Conservation (phyloP, 495 filamentous ascomycete genomes). For the Cercophora samala region DNA sequence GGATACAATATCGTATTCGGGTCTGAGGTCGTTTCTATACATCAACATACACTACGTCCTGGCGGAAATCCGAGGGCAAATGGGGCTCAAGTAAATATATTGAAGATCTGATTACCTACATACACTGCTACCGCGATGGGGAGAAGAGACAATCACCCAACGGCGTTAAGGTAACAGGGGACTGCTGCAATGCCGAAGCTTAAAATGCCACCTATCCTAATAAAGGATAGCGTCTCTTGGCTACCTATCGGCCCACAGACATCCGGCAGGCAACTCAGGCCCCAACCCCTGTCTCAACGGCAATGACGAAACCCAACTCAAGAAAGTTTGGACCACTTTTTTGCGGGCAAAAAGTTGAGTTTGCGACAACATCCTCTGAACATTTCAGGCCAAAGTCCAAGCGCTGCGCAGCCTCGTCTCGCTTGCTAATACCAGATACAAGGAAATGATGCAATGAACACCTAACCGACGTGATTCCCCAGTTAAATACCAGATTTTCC, state of each 20-base stretch:
- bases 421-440: neutral
- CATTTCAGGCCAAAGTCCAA: neutral
- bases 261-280: neutral
- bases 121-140: too few species aligned
- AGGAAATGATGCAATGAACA: neutral
- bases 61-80: neutral
- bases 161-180: too few species aligned
- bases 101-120: neutral
- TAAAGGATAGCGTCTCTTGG: neutral
- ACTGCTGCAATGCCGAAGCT: neutral
- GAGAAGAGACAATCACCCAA: neutral
- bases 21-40: neutral
- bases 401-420: neutral
- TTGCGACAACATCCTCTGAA: neutral
- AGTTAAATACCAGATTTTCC: neutral
- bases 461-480: neutral
- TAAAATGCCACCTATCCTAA: neutral
- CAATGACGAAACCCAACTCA: neutral
- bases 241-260: neutral
- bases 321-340: neutral
- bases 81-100: neutral
- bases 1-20: neutral
- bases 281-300: neutral
- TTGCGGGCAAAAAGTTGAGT: neutral
- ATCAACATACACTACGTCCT: too few species aligned